Evolutionary conservation across 805 yeast species (phyloP).

Genomic region (Yarrowia sp.): DNA sequence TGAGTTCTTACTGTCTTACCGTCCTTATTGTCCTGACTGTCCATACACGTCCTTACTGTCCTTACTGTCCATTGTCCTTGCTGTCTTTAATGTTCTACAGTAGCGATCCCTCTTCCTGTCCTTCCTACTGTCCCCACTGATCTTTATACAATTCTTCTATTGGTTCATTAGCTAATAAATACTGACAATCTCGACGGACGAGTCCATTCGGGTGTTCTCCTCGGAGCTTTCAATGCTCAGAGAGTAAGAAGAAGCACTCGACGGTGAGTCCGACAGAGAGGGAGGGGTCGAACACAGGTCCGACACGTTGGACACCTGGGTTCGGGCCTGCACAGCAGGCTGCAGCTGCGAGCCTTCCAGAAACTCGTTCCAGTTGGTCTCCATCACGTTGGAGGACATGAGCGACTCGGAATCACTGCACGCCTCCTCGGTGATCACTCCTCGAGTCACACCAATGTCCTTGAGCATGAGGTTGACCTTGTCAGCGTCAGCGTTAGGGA

Average conservation of each 20-base stretch:
- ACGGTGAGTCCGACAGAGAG: conserved; percentile 34
- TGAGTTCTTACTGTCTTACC: too few relatives aligned
- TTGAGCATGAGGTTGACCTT: conserved; percentile 63
- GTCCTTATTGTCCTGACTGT: too few relatives aligned
- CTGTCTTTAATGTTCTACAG: too few relatives aligned
- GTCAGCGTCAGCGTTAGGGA: conserved; percentile 71
- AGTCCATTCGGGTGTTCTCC: conserved; percentile 36
- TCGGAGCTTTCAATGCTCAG: conserved; percentile 34
- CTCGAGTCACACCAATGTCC: conserved; percentile 67
- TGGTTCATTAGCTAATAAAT: conserved; percentile 32
- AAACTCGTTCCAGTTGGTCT: conserved; percentile 34
- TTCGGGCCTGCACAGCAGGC: conserved; percentile 21
- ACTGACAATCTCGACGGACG: conserved; percentile 37
- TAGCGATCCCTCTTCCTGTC: too few relatives aligned
- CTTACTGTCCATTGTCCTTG: too few relatives aligned
- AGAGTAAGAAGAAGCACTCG: conserved; percentile 36
- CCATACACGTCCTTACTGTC: too few relatives aligned
- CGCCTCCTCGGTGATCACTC: conserved; percentile 54
- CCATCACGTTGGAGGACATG: conserved; percentile 9
- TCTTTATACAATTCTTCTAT: background rate
- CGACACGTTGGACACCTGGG: conserved; percentile 4
- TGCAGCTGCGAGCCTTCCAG: conserved; percentile 6
- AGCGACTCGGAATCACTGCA: conserved; percentile 18
- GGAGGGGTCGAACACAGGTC: conserved; percentile 29
- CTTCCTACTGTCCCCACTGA: too few relatives aligned